These are phyloP conservation scores for Mitragyna speciosa DNA, from an alignment of 257 asterid species.

Conservation along the genomic window DNA sequence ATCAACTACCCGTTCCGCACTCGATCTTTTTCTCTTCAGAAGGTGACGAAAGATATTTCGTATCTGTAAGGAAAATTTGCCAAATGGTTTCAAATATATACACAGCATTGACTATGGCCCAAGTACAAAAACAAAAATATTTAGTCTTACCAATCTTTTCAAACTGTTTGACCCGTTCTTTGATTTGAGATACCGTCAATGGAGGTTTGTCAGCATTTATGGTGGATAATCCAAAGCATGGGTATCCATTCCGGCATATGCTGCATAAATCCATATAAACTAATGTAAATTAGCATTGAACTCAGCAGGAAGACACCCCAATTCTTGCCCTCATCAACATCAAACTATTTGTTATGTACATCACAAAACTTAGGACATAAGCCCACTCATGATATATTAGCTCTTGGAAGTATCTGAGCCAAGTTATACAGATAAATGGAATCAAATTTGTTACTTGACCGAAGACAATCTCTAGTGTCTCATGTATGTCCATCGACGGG, in stretches of 20 bases:
- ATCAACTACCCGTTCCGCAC: not conserved
- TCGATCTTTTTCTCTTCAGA: not conserved
- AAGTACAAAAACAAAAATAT: not conserved
- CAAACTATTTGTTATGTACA: constrained; percentile 8
- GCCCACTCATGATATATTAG: too few relatives aligned
- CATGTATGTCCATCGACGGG: not conserved
- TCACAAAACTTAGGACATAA: constrained; percentile 1
- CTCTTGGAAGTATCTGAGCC: not conserved
- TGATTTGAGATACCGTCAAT: constrained; percentile 66
- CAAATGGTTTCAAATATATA: not conserved
- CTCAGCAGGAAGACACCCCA: not conserved
- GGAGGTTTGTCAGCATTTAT: constrained; percentile 98
- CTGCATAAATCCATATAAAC: constrained; percentile 44
- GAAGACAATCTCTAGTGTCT: not conserved
- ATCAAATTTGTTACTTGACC: not conserved
- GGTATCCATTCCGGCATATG: constrained; percentile 84
- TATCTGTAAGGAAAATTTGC: not conserved
- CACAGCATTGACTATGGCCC: not conserved
- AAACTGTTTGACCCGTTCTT: constrained; percentile 73
- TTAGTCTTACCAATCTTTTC: constrained; percentile 73
- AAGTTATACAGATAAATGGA: not conserved
- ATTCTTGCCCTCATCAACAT: not conserved
- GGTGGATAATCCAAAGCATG: constrained; percentile 93
- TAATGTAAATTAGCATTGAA: not conserved
- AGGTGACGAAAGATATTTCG: not conserved